These are phyloP conservation scores for Fusarium concolor DNA, from an alignment of 2,329 filamentous ascomycete species.

Conservation along the genomic window DNA sequence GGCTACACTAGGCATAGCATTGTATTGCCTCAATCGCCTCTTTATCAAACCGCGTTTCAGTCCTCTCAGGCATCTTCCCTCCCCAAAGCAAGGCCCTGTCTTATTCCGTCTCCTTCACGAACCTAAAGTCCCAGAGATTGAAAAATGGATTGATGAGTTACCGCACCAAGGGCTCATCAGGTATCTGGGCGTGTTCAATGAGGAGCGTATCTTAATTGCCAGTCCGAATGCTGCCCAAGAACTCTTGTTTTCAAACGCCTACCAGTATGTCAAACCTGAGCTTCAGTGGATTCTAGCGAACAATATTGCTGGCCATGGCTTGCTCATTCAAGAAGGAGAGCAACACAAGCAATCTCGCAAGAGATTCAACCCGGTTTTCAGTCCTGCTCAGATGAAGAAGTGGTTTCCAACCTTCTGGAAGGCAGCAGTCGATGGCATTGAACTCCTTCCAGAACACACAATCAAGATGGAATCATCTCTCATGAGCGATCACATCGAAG, in stretches of 20 bases:
- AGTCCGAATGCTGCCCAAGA: fast-evolving
- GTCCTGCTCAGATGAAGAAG: neutral
- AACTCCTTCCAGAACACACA: neutral
- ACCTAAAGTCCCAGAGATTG: neutral
- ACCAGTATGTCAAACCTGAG: neutral
- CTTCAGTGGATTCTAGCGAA: neutral
- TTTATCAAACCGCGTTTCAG: neutral
- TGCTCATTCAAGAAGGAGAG: neutral
- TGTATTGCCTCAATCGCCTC: neutral
- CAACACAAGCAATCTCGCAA: neutral
- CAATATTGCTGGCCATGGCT: neutral
- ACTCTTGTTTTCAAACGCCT: neutral
- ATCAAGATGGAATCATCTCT: fast-evolving
- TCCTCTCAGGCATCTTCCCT: neutral
- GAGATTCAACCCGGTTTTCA: neutral
- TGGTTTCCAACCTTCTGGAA: neutral
- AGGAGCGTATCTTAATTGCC: neutral
- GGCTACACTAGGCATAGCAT: neutral
- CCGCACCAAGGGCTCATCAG: neutral
- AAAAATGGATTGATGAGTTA: neutral
- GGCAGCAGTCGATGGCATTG: neutral
- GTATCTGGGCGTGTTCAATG: neutral
- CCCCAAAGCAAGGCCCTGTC: neutral
- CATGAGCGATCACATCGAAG: neutral
- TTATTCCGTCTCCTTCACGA: neutral